Conservation (phyloP, 148 eudicot species). For the Chenopodium berlandieri region DNA sequence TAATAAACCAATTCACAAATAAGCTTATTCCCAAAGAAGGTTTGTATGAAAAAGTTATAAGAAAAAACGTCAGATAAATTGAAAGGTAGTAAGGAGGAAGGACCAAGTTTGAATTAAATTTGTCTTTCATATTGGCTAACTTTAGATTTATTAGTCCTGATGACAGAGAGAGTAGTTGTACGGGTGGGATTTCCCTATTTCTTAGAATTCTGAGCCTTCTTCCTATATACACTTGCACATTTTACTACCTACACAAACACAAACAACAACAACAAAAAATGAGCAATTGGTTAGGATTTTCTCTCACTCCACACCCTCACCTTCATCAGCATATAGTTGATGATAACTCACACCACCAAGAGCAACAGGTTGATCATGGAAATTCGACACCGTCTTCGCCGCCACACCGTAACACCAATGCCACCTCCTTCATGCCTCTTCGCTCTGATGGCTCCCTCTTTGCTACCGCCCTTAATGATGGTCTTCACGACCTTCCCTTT, state of each 20-base stretch:
- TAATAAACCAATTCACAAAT: background rate
- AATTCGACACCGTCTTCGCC: background rate
- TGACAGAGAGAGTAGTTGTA: background rate
- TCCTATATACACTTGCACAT: background rate
- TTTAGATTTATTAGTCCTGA: slow-evolving; percentile 7
- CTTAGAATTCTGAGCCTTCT: slow-evolving; percentile 27
- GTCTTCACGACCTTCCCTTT: slow-evolving; percentile 1
- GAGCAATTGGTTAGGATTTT: slow-evolving; percentile 32
- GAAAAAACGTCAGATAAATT: background rate
- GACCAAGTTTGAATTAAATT: background rate
- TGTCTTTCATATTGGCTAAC: background rate
- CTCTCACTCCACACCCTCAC: slow-evolving; percentile 25
- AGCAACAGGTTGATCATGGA: background rate
- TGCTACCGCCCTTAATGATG: background rate
- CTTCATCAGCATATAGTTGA: background rate
- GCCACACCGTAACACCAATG: background rate
- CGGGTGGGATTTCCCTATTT: slow-evolving; percentile 4
- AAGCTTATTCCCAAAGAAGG: background rate
- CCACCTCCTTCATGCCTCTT: slow-evolving; percentile 18
- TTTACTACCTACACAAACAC: too few relatives aligned
- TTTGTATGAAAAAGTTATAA: background rate
- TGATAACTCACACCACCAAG: background rate
- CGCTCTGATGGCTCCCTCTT: slow-evolving; percentile 23
- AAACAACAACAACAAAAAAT: background rate
- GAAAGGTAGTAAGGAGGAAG: background rate